Percentiles rank a stretch among this genome's conserved stretches.
Evolutionary conservation across 768 basidiomycete species (phyloP).

Genomic region (Tricholoma sp.): DNA sequence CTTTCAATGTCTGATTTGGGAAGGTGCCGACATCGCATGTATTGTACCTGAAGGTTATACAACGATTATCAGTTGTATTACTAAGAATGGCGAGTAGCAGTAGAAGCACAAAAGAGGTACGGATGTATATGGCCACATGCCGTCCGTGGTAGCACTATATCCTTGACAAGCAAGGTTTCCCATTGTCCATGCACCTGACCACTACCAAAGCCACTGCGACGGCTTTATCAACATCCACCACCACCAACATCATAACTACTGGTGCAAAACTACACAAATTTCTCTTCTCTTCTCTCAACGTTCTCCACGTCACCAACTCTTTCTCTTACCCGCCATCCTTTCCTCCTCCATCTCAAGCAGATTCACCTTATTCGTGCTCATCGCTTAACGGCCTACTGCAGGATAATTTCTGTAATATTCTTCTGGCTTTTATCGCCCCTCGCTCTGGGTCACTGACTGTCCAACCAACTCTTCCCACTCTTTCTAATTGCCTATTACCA

Average conservation of each 20-base stretch:
- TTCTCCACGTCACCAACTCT: background rate
- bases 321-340: background rate
- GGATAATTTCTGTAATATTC: background rate
- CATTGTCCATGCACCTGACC: slow-evolving; percentile 89
- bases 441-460: background rate
- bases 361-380: no score
- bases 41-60: slow-evolving; percentile 38
- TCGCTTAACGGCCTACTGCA: no score
- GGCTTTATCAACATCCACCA: background rate
- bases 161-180: slow-evolving; percentile 84
- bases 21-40: slow-evolving; percentile 77
- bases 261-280: background rate
- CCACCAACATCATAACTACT: background rate
- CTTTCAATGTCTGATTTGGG: slow-evolving; percentile 57
- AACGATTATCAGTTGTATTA: background rate
- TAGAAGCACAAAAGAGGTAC: slow-evolving; percentile 16
- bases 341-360: background rate
- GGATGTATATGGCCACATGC: slow-evolving; percentile 78
- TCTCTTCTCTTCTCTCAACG: background rate
- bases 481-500: no score
- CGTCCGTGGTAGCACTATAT: slow-evolving; percentile 75
- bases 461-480: no score
- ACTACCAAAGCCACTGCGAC: slow-evolving; percentile 52
- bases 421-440: background rate
- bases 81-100: background rate